Conservation (phyloP, 208 protist genomes). For the Balamuthia mandrillaris region DNA sequence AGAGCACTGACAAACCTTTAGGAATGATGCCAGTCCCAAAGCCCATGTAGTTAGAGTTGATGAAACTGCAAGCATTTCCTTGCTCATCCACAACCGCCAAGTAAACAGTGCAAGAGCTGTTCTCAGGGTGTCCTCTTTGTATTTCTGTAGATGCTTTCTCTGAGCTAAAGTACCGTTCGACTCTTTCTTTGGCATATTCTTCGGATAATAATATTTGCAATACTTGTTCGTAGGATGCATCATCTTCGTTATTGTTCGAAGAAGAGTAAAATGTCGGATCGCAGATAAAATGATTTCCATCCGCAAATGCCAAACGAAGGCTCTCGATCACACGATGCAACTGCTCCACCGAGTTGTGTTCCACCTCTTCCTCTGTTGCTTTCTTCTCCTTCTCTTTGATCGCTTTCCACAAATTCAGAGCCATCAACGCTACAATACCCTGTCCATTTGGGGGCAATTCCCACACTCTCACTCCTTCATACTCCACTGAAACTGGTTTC, state of each 20-base stretch:
- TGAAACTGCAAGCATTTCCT: constrained; percentile 74
- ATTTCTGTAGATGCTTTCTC: constrained; percentile 18
- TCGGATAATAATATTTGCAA: constrained; percentile 54
- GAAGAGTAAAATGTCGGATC: neutral
- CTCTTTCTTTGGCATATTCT: constrained; percentile 41
- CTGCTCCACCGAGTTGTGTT: constrained; percentile 53
- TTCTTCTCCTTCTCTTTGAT: neutral
- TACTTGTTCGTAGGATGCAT: neutral
- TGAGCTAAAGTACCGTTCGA: neutral
- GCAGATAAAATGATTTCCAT: neutral
- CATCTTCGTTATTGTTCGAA: neutral
- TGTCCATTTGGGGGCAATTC: constrained; percentile 75
- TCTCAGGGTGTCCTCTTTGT: constrained; percentile 45
- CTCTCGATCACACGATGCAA: constrained; percentile 69
- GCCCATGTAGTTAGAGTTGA: constrained; percentile 72
- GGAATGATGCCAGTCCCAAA: constrained; percentile 74
- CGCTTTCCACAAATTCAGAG: constrained; percentile 62
- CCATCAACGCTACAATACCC: constrained; percentile 70
- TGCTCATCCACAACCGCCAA: constrained; percentile 58
- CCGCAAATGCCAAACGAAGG: constrained; percentile 71
- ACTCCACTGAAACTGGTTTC: neutral
- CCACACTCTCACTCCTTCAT: constrained; percentile 45
- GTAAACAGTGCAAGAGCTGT: constrained; percentile 61
- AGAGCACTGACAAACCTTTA: neutral
- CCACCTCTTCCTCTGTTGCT: too few relatives aligned